These are phyloP conservation scores for Tetratostichococcus sp. DNA, from an alignment of 139 green algal species.

Conservation along the genomic window DNA sequence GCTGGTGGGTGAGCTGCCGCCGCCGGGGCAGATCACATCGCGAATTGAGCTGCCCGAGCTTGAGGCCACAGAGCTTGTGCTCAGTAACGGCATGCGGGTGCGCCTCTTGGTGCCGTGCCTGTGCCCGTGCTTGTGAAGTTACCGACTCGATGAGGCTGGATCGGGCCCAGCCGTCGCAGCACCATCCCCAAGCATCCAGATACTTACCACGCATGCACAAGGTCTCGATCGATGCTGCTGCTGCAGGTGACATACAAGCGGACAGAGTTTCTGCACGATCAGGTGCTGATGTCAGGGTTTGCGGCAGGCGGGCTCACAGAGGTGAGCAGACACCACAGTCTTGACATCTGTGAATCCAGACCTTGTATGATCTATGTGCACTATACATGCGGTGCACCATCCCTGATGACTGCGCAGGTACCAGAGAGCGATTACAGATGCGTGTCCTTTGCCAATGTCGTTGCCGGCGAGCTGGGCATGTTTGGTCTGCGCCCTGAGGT, in stretches of 20 bases:
- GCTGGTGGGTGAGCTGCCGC: slow-evolving; percentile 24
- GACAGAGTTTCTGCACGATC: slow-evolving; percentile 76
- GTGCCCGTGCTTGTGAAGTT: too few relatives aligned
- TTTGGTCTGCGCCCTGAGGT: slow-evolving; percentile 68
- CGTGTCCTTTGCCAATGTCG: slow-evolving; percentile 26
- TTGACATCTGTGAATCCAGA: too few relatives aligned
- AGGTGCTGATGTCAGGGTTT: slow-evolving; percentile 69
- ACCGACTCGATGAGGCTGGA: not conserved
- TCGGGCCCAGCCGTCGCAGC: too few relatives aligned
- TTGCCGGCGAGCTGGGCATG: slow-evolving; percentile 71
- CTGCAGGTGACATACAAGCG: slow-evolving; percentile 42
- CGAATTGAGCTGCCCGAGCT: slow-evolving; percentile 25
- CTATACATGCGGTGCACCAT: not conserved
- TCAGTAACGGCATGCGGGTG: slow-evolving; percentile 81
- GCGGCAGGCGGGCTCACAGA: slow-evolving; percentile 68
- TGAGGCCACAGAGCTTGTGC: slow-evolving; percentile 52
- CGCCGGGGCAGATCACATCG: slow-evolving; percentile 12
- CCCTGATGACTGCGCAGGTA: slow-evolving; percentile 36
- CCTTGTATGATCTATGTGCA: too few relatives aligned
- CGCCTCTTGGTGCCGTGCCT: too few relatives aligned
- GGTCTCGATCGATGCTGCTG: too few relatives aligned
- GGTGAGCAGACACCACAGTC: slow-evolving; percentile 42
- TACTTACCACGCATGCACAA: too few relatives aligned
- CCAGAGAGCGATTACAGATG: slow-evolving; percentile 1
- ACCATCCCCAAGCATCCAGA: too few relatives aligned